Evolutionary conservation across 2,329 filamentous ascomycete genomes (phyloP), one percentile per base, ranked within the genome.

Genomic region (Xylariaceae sp.): DNA sequence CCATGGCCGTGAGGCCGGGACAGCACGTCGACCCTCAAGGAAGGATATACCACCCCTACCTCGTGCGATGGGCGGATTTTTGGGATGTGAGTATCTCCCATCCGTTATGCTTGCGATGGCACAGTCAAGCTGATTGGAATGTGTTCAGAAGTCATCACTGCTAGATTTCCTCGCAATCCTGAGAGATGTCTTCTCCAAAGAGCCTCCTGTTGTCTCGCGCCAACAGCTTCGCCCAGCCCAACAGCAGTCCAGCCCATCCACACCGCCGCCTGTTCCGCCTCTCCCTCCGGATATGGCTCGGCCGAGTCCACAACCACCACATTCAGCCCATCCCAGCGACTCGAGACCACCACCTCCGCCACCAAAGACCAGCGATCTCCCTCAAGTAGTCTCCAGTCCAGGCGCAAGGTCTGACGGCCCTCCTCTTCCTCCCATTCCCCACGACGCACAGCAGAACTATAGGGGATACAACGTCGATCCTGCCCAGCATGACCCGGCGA

Each of bases 1-100:
- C 85, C 58, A 97, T 99, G 90, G 74, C 88, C 59, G 87, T 99
- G 40, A 82, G 93, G 17, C 90, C 92, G 1, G 94, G 94, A 1
- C 94, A 99, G 67, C 91, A 99, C 75, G 91, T 99, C 54, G 91
- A 94, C 65, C 86, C 89, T 5, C 93, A 97, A 65, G 94, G 94
- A 22, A 87, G 89, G 68, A 83, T 97, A 58, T 99, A 97, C 69
- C 94, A 99, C 69, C 94, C 94, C 36, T 99, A 97, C 69, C 76
- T 99, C 43, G 89, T 90, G 31, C 86, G 90, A 56, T 99, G 94
- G 94, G 76, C 80, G 31, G 85, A 90, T 60, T 93, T 89, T 62
- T 94, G 89, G 88, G 90, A 96, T 82, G 90, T 95, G 71, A 75
- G 88, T 28, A 4, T 4, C 22, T 7, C 22, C 28, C 45, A 19